Base-by-base conservation (phyloP, 2,329 filamentous ascomycete species). In the Sordariomycetes sp. region DNA sequence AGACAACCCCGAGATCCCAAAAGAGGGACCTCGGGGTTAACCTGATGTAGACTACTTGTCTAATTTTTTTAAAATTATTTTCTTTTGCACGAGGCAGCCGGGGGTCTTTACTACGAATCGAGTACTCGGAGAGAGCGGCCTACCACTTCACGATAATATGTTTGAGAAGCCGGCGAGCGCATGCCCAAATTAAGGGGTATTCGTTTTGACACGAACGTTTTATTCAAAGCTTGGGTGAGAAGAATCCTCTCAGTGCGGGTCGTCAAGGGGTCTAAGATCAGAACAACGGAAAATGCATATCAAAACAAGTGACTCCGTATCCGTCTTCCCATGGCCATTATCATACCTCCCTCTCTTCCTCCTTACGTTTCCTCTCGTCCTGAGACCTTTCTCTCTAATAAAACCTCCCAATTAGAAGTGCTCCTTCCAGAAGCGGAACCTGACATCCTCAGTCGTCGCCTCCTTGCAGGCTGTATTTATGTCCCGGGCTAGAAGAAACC, bases 351-450 rank as follows among this genome's bases (percentile, higher is more conserved):
- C n/a, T n/a, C 7, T n/a, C 16, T 3, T 50, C n/a, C 20, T 7
- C 46, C 12, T 24, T n/a, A 24, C n/a, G 40, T 46, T 14, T n/a
- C n/a, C 16, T 46, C 40, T 32, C 18, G 40, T 46, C 40, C 18
- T n/a, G 40, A 24, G 46, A 50, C 46, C 46, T 7, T 8, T 22
- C 12, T 50, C 20, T 50, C 40, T 46, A 46, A 32, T 46, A 46
- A 7, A 46, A 16, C n/a, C 16, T 24, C 46, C 46, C 20, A 24
- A 12, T 67, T 79, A 87, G 69, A 87, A 87, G 69, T 99, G 93
- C 74, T 99, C 94, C 77, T 99, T 99, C 94, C 94, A 99, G 79
- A 99, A 99, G 66, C 90, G 89, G 77, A 97, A 99, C 67, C 86
- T 83, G 58, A 99, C 90, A 64, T 96, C 89, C 61, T 82, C 82